Conservation (phyloP, 139 green algal species). For the Pycnococcus provasolii region DNA sequence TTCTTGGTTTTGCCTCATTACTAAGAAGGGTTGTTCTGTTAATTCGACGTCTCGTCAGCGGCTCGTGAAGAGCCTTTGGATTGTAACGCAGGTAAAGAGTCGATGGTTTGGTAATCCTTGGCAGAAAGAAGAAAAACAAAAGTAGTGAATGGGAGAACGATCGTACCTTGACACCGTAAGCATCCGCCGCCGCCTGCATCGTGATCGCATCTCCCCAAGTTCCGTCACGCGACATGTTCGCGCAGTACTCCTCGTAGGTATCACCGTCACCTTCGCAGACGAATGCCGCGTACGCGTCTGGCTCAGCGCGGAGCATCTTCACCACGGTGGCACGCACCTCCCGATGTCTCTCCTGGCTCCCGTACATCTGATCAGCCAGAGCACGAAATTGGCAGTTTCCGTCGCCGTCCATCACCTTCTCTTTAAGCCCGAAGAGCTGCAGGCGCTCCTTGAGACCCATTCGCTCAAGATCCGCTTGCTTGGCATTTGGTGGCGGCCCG, state of each 20-base stretch:
- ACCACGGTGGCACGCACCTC: slow-evolving; percentile 22
- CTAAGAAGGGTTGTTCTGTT: too few relatives aligned
- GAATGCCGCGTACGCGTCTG: slow-evolving; percentile 6
- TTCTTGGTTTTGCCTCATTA: too few relatives aligned
- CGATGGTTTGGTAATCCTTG: not conserved
- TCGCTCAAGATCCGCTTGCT: too few relatives aligned
- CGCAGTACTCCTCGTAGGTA: slow-evolving; percentile 19
- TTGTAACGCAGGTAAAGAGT: not conserved
- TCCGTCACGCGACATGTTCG: slow-evolving; percentile 21
- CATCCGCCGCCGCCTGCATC: slow-evolving; percentile 23
- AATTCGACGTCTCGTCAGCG: not conserved
- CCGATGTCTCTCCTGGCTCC: slow-evolving; percentile 17
- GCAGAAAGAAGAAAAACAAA: not conserved
- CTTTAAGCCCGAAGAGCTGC: slow-evolving; percentile 20
- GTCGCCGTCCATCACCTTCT: slow-evolving; percentile 27
- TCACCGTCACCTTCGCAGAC: not conserved
- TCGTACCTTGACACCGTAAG: slow-evolving; percentile 9
- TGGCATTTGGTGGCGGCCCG: too few relatives aligned
- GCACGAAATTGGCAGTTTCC: slow-evolving; percentile 33
- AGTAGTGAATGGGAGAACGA: not conserved
- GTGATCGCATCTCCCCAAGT: slow-evolving; percentile 31
- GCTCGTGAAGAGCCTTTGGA: not conserved
- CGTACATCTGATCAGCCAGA: slow-evolving; percentile 25
- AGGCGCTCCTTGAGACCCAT: not conserved
- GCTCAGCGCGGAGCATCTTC: slow-evolving; percentile 6